Base-by-base conservation (phyloP, 129 eudicot species). In the Flaveria linearis region DNA sequence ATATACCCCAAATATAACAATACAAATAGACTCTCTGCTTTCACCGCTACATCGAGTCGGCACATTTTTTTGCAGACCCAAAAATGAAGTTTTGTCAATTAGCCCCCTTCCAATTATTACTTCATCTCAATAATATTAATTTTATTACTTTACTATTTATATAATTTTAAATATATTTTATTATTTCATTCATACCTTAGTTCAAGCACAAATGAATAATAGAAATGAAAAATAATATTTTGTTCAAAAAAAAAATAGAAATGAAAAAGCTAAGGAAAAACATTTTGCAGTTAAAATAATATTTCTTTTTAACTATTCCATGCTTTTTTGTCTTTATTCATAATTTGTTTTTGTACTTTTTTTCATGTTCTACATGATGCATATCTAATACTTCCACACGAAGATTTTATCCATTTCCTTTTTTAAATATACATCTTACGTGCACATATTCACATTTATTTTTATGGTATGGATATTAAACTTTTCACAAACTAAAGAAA, bases 301-400 rank as follows among this genome's bases (percentile, higher is more conserved):
- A 17, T 53, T 25, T 45, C 17, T 16, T 68, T 61, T 60, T 18
- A 4, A 13, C 20, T 62, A 10, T 22, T 43, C 17, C 9, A 0
- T 17, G 41, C 41, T 14, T 25, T 22, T 74, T 58, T 74, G 69
- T 60, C 69, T 74, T 58, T 58, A 58, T 42, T 12, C 47, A 12
- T 49, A 15, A 76, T 18, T 28, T 51, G 64, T 51, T 30, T 76
- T 49, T 64, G 60, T 10, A 75, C 80, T 36, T 76, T 17, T n/a
- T 76, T 63, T 61, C 62, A 49, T 61, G 33, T 75, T 65, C 28
- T 43, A 42, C 25, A 4, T 57, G 10, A 73, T 73, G 58, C 33
- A 64, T 75, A 62, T 50, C 72, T 66, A 52, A 52, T 66, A 56
- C 76, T 77, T 69, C 68, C 69, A 17, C 69, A 43, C 39, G 76